phyloP scores from a whole-genome alignment of 2,329 filamentous ascomycete genomes.

The Aspergillus sergii region DNA sequence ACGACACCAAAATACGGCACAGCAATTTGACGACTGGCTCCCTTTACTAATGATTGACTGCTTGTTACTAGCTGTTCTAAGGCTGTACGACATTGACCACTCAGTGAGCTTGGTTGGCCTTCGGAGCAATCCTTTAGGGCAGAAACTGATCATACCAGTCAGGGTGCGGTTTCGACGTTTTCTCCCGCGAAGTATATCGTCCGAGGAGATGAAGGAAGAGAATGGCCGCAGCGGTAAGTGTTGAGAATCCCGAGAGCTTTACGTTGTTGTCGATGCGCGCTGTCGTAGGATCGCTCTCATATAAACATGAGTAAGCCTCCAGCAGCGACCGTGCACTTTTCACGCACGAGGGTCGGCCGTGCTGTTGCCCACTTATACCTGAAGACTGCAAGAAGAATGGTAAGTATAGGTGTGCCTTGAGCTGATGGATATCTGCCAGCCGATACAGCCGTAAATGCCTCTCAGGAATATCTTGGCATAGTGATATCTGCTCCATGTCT shows the following conservation, averaged over 20 bases:
- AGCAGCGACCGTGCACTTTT: not conserved
- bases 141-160: not conserved
- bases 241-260: not conserved
- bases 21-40: not conserved
- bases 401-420: not conserved
- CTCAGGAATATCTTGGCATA: not conserved
- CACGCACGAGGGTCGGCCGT: not conserved
- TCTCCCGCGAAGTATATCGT: not conserved
- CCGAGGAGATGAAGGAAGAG: not conserved
- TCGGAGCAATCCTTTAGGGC: not conserved
- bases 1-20: not conserved
- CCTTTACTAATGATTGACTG: not conserved
- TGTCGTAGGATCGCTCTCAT: not conserved
- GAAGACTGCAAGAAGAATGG: not conserved
- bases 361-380: not conserved
- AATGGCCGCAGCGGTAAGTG: not conserved
- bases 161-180: not conserved
- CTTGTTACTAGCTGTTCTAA: not conserved
- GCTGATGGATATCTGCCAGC: not conserved
- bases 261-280: not conserved
- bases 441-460: not conserved
- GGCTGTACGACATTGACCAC: not conserved
- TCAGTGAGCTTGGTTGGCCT: not conserved
- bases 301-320: not conserved
- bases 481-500: not conserved